Evolutionary conservation across 164 flowering plant species (phyloP).

Genomic region (Litsea cubeba): DNA sequence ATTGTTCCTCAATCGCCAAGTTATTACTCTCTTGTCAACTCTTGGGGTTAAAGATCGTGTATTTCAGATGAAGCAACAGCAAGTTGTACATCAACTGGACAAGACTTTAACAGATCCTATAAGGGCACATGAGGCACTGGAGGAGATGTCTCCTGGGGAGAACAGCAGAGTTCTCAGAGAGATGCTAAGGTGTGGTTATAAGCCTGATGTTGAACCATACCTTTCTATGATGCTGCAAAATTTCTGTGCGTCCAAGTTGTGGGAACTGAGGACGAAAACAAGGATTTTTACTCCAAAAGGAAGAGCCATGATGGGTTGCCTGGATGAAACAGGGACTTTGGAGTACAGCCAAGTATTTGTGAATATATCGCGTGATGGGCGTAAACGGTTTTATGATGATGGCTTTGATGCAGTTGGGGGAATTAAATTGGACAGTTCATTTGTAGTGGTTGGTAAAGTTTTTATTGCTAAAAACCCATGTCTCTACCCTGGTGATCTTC

Average conservation of each 20-base stretch:
- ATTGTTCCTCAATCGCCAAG: conserved; percentile 75
- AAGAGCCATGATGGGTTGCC: conserved; percentile 83
- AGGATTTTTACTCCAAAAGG: conserved; percentile 64
- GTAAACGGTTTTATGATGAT: conserved; percentile 10
- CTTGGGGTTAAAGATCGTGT: conserved; percentile 65
- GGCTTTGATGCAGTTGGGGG: neutral
- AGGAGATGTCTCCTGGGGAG: conserved; percentile 72
- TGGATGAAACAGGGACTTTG: conserved; percentile 79
- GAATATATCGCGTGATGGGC: conserved; percentile 42
- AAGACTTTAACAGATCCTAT: conserved; percentile 50
- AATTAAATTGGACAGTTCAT: conserved; percentile 7
- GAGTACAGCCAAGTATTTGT: conserved; percentile 88
- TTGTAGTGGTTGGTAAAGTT: conserved; percentile 42
- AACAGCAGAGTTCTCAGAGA: conserved; percentile 57
- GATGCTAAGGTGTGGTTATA: conserved; percentile 75
- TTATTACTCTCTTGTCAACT: conserved; percentile 81
- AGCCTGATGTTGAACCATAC: conserved; percentile 74
- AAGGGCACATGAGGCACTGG: conserved; percentile 62
- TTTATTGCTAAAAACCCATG: conserved; percentile 95
- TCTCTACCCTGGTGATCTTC: conserved; percentile 91
- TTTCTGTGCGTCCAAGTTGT: conserved; percentile 60
- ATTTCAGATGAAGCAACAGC: conserved; percentile 64
- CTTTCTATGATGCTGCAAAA: conserved; percentile 85
- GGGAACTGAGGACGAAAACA: conserved; percentile 50
- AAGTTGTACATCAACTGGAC: conserved; percentile 53